Conservation (phyloP, 2,329 filamentous ascomycete genomes). For the Pestalotiopsis sp. region DNA sequence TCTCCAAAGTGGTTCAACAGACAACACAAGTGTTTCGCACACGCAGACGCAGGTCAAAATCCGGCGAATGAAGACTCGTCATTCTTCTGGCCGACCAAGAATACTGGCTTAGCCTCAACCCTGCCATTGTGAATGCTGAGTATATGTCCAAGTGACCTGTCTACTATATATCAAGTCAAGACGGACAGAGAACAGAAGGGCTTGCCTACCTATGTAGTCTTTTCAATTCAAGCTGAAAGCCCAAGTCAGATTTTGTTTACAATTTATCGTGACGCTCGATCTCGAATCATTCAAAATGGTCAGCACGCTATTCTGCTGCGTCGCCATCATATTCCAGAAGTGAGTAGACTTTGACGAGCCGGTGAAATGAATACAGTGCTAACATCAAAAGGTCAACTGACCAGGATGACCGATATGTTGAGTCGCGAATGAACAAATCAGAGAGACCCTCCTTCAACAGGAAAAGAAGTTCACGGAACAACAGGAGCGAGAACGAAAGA, state of each 20-base stretch:
- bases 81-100: conserved; percentile 29
- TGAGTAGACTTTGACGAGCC: not conserved
- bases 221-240: not conserved
- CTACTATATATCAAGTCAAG: not conserved
- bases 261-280: not conserved
- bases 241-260: not conserved
- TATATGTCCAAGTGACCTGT: not conserved
- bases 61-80: not conserved
- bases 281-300: not conserved
- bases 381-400: not conserved
- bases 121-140: not conserved
- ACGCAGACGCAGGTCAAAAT: not conserved
- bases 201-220: not conserved
- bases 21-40: not conserved
- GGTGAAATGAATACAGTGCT: not conserved
- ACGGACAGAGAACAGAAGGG: not conserved
- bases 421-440: not conserved
- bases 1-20: not conserved
- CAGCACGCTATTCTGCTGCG: not conserved
- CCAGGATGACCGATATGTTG: not conserved
- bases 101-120: not conserved
- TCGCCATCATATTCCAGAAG: not conserved
- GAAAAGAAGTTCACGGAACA: not conserved
- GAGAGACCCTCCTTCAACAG: not conserved
- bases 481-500: not conserved